phyloP scores from a whole-genome alignment of 2,329 filamentous ascomycete genomes.

The Diaporthe caulivora region DNA sequence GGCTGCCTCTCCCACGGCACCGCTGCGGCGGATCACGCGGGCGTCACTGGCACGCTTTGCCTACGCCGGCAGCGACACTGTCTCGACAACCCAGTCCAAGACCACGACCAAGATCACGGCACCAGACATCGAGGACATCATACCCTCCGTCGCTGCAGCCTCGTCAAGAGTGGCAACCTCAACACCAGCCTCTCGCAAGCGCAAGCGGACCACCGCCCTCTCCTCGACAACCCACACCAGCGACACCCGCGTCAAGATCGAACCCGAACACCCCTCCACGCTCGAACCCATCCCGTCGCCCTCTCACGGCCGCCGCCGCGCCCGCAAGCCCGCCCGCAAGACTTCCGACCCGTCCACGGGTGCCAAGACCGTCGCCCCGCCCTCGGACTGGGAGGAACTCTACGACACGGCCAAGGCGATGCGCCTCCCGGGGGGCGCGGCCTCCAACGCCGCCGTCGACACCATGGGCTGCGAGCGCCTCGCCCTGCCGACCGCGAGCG shows the following conservation, averaged over 20 bases:
- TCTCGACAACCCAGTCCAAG: conserved; percentile 39
- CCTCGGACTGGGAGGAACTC: conserved; percentile 85
- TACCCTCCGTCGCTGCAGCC: conserved; percentile 39
- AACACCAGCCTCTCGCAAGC: conserved; percentile 45
- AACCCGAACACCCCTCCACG: conserved; percentile 41
- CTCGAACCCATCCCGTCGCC: conserved; percentile 40
- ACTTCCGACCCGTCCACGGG: conserved; percentile 43
- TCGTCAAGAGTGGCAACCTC: not conserved
- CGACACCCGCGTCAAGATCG: not conserved
- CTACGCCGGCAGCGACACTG: conserved; percentile 46
- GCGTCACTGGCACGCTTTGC: conserved; percentile 63
- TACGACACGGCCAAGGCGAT: conserved; percentile 84
- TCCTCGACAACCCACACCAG: not conserved
- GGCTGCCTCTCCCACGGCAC: conserved; percentile 43
- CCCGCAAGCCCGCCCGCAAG: conserved; percentile 55
- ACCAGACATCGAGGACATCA: conserved; percentile 51
- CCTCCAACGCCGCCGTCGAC: conserved; percentile 87
- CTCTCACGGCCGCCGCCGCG: conserved; percentile 38
- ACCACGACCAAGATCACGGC: conserved; percentile 31
- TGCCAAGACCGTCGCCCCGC: conserved; percentile 65
- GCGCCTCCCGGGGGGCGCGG: conserved; percentile 65
- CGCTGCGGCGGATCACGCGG: conserved; percentile 61
- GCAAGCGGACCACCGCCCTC: conserved; percentile 43
- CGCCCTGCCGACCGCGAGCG: conserved; percentile 64
- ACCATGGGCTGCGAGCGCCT: conserved; percentile 95